These are phyloP conservation scores for Podospora fimiseda DNA, from an alignment of 495 filamentous ascomycete genomes.

Conservation along the genomic window DNA sequence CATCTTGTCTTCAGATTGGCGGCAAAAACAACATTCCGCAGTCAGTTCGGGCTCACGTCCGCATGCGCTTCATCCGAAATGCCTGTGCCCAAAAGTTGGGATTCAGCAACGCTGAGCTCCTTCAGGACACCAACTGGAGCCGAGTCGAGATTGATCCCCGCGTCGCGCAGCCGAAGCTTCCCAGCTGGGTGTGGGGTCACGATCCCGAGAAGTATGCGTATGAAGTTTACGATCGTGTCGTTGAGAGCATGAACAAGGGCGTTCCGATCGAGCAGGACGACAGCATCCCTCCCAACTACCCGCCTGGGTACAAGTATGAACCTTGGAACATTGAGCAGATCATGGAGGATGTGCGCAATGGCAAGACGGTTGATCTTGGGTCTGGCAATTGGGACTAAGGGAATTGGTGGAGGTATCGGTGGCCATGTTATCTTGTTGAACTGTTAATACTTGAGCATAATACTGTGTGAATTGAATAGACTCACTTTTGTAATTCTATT, in stretches of 20 bases:
- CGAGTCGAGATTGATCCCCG: constrained; percentile 47
- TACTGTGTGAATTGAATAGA: not conserved
- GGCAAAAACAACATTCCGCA: constrained; percentile 54
- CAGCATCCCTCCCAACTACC: constrained; percentile 37
- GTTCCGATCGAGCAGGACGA: constrained; percentile 35
- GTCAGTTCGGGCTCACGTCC: constrained; percentile 43
- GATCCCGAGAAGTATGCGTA: constrained; percentile 53
- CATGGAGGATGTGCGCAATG: constrained; percentile 30
- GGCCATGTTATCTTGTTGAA: not conserved
- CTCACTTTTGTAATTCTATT: not conserved
- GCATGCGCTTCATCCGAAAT: constrained; percentile 51
- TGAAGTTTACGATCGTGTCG: constrained; percentile 44
- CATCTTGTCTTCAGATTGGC: constrained; percentile 53
- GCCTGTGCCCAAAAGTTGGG: constrained; percentile 50
- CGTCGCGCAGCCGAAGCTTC: constrained; percentile 42
- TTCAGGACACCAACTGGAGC: constrained; percentile 54
- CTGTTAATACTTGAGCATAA: not conserved
- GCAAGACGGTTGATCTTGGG: constrained; percentile 31
- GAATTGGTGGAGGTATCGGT: not conserved
- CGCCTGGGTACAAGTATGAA: constrained; percentile 39
- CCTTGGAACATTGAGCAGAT: constrained; percentile 43
- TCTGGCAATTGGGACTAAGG: constrained; percentile 31
- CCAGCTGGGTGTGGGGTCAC: constrained; percentile 50
- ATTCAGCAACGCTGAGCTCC: constrained; percentile 49
- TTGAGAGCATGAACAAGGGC: constrained; percentile 32